Evolutionary conservation across 805 yeast genomes (phyloP).

Genomic region (Isabelozyma gotoi): DNA sequence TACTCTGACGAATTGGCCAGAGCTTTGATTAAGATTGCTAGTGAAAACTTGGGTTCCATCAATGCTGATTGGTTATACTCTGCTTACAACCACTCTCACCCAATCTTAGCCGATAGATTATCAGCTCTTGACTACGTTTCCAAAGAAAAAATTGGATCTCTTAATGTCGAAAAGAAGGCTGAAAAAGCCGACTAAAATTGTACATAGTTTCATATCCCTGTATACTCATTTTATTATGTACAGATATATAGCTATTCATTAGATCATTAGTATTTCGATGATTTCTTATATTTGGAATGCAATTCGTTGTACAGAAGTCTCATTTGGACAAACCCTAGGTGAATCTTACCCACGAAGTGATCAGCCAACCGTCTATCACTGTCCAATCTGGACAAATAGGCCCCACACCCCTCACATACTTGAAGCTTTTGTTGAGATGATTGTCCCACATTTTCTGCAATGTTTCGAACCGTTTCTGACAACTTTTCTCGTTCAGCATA

Average conservation of each 20-base stretch:
- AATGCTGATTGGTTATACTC: slow-evolving; percentile 90
- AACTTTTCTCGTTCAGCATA: slow-evolving; percentile 49
- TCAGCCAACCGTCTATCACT: slow-evolving; percentile 86
- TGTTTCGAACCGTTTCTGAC: slow-evolving; percentile 54
- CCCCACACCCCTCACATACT: slow-evolving; percentile 89
- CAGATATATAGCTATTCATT: neutral
- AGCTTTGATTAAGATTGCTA: slow-evolving; percentile 73
- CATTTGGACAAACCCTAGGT: slow-evolving; percentile 78
- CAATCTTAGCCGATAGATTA: slow-evolving; percentile 87
- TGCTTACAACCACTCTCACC: slow-evolving; percentile 88
- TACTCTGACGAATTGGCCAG: slow-evolving; percentile 64
- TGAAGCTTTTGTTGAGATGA: slow-evolving; percentile 88
- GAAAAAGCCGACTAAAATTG: neutral
- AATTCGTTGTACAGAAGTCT: slow-evolving; percentile 52
- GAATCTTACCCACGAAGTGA: slow-evolving; percentile 86
- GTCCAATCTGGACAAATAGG: slow-evolving; percentile 80
- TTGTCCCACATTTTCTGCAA: slow-evolving; percentile 75
- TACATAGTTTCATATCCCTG: neutral
- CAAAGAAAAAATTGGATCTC: slow-evolving; percentile 29
- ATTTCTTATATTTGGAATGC: slow-evolving; percentile 11
- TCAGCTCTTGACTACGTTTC: slow-evolving; percentile 61
- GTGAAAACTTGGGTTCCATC: slow-evolving; percentile 80
- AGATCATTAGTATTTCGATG: neutral
- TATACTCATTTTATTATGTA: too few relatives aligned
- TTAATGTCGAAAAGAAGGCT: neutral